Conservation (phyloP, 2,329 filamentous ascomycete species). For the Colletotrichum karsti region DNA sequence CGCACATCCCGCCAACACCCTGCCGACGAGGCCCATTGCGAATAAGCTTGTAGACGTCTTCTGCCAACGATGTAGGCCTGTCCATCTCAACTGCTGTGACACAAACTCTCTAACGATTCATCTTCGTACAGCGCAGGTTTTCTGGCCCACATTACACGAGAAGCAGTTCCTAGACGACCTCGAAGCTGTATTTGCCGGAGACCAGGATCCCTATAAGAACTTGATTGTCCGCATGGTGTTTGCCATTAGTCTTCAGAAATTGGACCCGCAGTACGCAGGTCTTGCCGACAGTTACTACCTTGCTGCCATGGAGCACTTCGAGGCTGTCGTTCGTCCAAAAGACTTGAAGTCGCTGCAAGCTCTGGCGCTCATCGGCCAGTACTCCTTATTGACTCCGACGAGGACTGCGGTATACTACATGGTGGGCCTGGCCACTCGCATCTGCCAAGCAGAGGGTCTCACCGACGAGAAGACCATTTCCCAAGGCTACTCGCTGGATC, state of each 20-base stretch:
- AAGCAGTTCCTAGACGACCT: slow-evolving; percentile 79
- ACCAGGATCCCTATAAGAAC: slow-evolving; percentile 81
- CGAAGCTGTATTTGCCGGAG: slow-evolving; percentile 81
- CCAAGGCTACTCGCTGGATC: slow-evolving; percentile 69
- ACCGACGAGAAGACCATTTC: slow-evolving; percentile 89
- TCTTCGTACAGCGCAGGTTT: slow-evolving; percentile 74
- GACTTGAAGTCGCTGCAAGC: slow-evolving; percentile 92
- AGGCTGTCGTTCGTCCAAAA: slow-evolving; percentile 86
- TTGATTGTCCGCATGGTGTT: slow-evolving; percentile 92
- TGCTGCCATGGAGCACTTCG: slow-evolving; percentile 84
- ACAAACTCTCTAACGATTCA: slow-evolving; percentile 27
- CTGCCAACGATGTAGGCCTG: slow-evolving; percentile 77
- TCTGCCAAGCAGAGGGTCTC: slow-evolving; percentile 89
- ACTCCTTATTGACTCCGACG: slow-evolving; percentile 91
- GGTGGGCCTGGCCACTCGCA: slow-evolving; percentile 84
- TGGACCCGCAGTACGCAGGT: slow-evolving; percentile 89
- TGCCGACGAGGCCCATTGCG: slow-evolving; percentile 79
- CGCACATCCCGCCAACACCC: slow-evolving; percentile 77
- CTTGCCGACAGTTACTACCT: slow-evolving; percentile 95
- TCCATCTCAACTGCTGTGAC: not conserved
- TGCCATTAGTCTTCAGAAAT: slow-evolving; percentile 92
- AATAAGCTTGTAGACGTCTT: slow-evolving; percentile 87
- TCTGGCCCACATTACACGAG: slow-evolving; percentile 89
- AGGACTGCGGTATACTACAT: slow-evolving; percentile 94
- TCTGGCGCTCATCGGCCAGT: slow-evolving; percentile 85